Evolutionary conservation across 257 asterid genomes (phyloP).

Genomic region (Rubia yunnanensis): DNA sequence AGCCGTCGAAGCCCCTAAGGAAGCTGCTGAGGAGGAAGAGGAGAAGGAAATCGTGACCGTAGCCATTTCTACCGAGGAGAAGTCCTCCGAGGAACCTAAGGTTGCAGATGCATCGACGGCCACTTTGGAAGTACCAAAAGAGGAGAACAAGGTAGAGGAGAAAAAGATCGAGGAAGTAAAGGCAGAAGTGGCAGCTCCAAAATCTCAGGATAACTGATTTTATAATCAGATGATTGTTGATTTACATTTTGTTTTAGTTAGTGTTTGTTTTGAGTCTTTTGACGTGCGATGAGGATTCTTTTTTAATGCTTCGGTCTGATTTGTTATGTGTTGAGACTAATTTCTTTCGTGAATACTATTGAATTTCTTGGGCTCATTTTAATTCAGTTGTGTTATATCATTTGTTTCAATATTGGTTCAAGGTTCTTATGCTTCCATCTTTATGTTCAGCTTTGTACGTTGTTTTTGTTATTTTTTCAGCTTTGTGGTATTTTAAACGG

Average conservation of each 20-base stretch:
- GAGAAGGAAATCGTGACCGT: slow-evolving; percentile 15
- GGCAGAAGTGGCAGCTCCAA: slow-evolving; percentile 4
- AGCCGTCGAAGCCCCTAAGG: slow-evolving; percentile 21
- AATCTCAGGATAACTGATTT: slow-evolving; percentile 6
- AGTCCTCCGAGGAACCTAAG: slow-evolving; percentile 20
- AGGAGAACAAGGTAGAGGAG: slow-evolving; percentile 21
- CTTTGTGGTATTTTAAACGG: too few relatives aligned
- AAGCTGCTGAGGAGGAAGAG: slow-evolving; percentile 18
- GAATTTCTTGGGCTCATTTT: not conserved
- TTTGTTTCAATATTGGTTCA: too few relatives aligned
- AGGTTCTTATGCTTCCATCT: too few relatives aligned
- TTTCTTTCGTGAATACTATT: not conserved
- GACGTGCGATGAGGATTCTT: not conserved
- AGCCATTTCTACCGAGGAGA: too few relatives aligned
- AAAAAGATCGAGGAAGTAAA: slow-evolving; percentile 7
- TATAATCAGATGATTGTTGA: not conserved
- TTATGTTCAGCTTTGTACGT: too few relatives aligned
- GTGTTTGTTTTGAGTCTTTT: not conserved
- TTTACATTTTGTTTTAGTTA: not conserved
- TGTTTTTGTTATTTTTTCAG: too few relatives aligned
- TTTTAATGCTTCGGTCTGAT: not conserved
- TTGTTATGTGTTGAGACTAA: too few relatives aligned
- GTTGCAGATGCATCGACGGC: not conserved
- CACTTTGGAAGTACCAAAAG: too few relatives aligned
- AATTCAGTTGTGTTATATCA: not conserved